These are phyloP conservation scores for Pezicula rhizophila DNA, from an alignment of 2,329 filamentous ascomycete genomes.

Conservation along the genomic window DNA sequence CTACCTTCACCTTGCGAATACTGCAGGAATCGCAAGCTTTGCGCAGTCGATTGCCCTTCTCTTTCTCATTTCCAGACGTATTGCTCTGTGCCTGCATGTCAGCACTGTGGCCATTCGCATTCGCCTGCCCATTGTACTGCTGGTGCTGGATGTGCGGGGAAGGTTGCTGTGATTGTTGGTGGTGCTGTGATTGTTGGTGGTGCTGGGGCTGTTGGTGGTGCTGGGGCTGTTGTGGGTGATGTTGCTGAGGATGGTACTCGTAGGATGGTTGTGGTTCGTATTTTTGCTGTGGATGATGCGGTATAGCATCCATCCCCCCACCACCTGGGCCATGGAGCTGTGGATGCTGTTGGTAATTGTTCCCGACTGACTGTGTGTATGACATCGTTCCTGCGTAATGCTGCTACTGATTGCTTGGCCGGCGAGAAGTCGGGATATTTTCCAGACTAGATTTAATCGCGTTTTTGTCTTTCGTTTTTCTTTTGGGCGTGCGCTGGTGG, in stretches of 20 bases:
- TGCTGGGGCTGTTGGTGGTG: conserved; percentile 9
- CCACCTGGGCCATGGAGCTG: conserved; percentile 6
- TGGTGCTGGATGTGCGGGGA: background rate
- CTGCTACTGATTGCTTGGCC: conserved; percentile 1
- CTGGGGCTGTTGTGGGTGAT: conserved; percentile 5
- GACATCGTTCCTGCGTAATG: conserved; percentile 10
- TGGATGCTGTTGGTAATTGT: conserved; percentile 5
- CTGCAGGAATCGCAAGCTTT: conserved; percentile 48
- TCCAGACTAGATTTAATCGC: too few relatives aligned
- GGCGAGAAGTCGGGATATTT: conserved; percentile 17
- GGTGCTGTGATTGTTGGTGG: conserved; percentile 10
- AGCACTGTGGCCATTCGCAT: conserved; percentile 12
- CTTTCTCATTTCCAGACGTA: conserved; percentile 11
- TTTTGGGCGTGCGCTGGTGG: background rate
- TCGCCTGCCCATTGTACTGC: conserved; percentile 12
- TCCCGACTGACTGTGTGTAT: conserved; percentile 9
- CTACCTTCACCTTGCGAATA: conserved; percentile 46
- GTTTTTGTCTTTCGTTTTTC: background rate
- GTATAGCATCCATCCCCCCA: background rate
- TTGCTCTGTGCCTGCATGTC: conserved; percentile 8
- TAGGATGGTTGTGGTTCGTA: background rate
- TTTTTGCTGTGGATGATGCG: background rate
- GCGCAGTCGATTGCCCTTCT: conserved; percentile 32
- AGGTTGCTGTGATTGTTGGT: conserved; percentile 9
- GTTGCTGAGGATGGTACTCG: conserved; percentile 2